phyloP scores from a whole-genome alignment of 2,329 filamentous ascomycete genomes.

The Gliomastix tumulicola region DNA sequence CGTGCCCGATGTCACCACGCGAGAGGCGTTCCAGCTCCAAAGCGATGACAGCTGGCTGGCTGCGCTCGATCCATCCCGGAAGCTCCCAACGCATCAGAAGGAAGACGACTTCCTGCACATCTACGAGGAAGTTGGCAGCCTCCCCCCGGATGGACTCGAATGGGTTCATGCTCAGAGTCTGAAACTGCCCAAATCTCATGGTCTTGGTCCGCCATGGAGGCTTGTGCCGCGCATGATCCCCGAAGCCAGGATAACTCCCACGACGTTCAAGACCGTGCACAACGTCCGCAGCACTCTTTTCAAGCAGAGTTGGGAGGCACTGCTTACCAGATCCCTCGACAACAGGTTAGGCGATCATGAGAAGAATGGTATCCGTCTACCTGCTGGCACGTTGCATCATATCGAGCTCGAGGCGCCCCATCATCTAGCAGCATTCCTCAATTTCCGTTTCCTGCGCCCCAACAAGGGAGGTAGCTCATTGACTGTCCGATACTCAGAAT shows the following conservation, averaged over 20 bases:
- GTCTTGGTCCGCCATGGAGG: no score
- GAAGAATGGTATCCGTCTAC: constrained; percentile 9
- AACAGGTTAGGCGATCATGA: no score
- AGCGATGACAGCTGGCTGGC: constrained; percentile 12
- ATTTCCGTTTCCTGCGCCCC: constrained; percentile 7
- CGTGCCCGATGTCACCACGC: not conserved
- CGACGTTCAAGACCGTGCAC: no score
- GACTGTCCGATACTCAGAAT: constrained; percentile 19
- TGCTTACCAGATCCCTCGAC: no score
- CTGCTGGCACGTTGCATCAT: not conserved
- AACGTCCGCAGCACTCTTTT: no score
- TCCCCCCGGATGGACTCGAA: no score
- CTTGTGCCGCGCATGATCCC: no score
- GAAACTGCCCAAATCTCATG: no score
- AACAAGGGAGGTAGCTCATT: constrained; percentile 6
- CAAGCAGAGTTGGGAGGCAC: no score
- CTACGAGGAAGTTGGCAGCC: no score
- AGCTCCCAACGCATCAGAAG: constrained; percentile 15
- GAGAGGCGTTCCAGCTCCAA: not conserved
- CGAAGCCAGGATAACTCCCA: no score
- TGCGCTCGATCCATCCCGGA: constrained; percentile 12
- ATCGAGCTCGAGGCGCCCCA: constrained; percentile 14
- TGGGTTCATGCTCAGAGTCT: no score
- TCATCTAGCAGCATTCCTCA: constrained; percentile 15
- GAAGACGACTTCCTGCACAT: constrained; percentile 34